Conservation (phyloP, 2,329 filamentous ascomycete species). For the Alternaria sp. region DNA sequence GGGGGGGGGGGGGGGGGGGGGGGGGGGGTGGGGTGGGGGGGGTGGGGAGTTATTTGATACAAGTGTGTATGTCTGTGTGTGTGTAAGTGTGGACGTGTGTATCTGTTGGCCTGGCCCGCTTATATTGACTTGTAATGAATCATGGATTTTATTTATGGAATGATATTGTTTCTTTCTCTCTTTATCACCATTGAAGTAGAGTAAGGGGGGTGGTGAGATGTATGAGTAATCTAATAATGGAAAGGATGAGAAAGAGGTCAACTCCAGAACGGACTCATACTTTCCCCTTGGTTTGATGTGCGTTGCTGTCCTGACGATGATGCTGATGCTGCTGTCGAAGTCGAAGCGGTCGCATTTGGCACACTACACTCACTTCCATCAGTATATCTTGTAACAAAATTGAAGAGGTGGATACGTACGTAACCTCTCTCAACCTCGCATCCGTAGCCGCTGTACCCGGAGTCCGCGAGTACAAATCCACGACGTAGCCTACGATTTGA, state of each 20-base stretch:
- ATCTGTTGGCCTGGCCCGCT: background rate
- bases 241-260: no score
- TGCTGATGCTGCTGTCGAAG: background rate
- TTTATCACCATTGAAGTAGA: no score
- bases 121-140: background rate
- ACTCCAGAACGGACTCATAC: conserved; percentile 33
- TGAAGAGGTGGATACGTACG: no score
- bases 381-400: no score
- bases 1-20: no score
- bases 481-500: conserved; percentile 25
- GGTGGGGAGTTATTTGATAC: no score
- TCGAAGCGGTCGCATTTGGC: no score
- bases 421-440: conserved; percentile 20
- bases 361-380: no score
- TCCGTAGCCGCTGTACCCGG: background rate
- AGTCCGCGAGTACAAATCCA: conserved; percentile 8
- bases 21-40: no score
- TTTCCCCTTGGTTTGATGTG: conserved; percentile 19
- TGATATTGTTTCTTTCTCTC: no score
- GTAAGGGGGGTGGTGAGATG: background rate
- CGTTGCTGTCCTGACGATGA: background rate
- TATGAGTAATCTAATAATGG: no score
- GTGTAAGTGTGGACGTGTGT: background rate
- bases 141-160: background rate
- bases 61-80: no score